Percentiles rank a stretch among this genome's conserved stretches.
Conservation (phyloP, 345 rosid genomes). For the Rhodomyrtus tomentosa region DNA sequence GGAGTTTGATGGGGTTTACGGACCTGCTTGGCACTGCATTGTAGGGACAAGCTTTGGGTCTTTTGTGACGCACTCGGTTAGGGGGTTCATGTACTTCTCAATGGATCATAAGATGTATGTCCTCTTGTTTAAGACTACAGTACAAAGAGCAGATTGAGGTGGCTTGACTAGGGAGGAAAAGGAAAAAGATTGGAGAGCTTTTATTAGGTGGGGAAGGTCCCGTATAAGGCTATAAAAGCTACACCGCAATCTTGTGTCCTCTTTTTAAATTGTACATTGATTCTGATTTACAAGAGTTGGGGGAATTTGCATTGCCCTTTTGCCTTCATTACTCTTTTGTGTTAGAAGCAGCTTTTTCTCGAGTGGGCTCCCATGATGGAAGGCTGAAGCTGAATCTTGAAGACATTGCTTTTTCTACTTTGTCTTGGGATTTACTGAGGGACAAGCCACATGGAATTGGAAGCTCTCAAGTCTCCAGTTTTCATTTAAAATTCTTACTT, state of each 20-base stretch:
- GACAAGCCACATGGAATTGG: background rate
- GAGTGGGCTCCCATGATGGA: background rate
- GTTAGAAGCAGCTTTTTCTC: background rate
- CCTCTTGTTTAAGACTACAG: slow-evolving; percentile 51
- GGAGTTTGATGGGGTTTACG: slow-evolving; percentile 53
- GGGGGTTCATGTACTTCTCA: slow-evolving; percentile 52
- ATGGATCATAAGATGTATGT: slow-evolving; percentile 43
- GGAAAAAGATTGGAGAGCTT: background rate
- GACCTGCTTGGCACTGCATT: slow-evolving; percentile 62
- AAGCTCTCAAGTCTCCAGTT: background rate
- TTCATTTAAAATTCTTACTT: background rate
- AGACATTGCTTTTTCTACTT: background rate
- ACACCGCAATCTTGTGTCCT: background rate
- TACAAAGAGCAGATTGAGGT: slow-evolving; percentile 37
- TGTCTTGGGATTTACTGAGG: background rate
- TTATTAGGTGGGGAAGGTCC: background rate
- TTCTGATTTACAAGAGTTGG: slow-evolving; percentile 5
- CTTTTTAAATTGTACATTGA: slow-evolving; percentile 8
- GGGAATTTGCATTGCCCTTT: slow-evolving; percentile 1
- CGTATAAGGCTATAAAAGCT: background rate
- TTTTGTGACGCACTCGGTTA: slow-evolving; percentile 49
- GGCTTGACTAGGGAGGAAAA: background rate
- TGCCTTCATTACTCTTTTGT: background rate
- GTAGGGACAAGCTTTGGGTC: slow-evolving; percentile 61
- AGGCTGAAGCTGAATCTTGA: background rate